Conservation (phyloP, 2,329 filamentous ascomycete genomes). For the Beauveria caledonica region DNA sequence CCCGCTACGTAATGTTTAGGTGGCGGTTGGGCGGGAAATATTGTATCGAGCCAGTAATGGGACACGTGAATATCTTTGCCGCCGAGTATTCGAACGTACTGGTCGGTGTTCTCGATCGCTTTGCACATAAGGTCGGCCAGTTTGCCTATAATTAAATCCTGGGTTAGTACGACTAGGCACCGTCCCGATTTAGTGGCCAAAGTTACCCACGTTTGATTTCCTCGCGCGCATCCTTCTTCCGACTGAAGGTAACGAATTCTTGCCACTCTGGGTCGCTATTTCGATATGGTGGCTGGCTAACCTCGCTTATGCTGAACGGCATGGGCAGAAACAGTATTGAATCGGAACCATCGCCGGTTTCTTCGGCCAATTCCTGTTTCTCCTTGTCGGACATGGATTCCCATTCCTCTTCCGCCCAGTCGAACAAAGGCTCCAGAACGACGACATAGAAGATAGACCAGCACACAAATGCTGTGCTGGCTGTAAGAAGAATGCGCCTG, state of each 20-base stretch:
- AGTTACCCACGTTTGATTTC: constrained; percentile 38
- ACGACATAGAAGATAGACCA: constrained; percentile 36
- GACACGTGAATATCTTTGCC: constrained; percentile 41
- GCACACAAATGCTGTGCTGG: constrained; percentile 27
- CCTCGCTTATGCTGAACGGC: constrained; percentile 45
- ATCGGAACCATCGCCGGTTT: constrained; percentile 35
- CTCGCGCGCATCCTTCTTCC: constrained; percentile 39
- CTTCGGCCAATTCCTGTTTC: constrained; percentile 30
- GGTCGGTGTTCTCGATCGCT: constrained; percentile 32
- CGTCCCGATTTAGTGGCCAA: not conserved
- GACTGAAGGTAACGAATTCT: constrained; percentile 50
- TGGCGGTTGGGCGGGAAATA: constrained; percentile 51
- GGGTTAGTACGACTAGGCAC: not conserved
- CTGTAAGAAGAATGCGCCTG: constrained; percentile 22
- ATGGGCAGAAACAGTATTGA: constrained; percentile 51
- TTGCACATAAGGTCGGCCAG: constrained; percentile 30
- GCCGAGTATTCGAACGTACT: constrained; percentile 32
- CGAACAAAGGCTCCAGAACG: constrained; percentile 38
- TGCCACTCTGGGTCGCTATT: constrained; percentile 56
- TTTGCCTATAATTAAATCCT: constrained; percentile 21
- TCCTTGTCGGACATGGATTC: constrained; percentile 36
- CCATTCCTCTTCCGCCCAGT: constrained; percentile 34
- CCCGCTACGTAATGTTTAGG: constrained; percentile 52
- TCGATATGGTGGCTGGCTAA: constrained; percentile 43
- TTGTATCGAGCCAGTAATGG: constrained; percentile 52